Evolutionary conservation across 345 rosid genomes (phyloP).

Genomic region (Durio zibethinus): DNA sequence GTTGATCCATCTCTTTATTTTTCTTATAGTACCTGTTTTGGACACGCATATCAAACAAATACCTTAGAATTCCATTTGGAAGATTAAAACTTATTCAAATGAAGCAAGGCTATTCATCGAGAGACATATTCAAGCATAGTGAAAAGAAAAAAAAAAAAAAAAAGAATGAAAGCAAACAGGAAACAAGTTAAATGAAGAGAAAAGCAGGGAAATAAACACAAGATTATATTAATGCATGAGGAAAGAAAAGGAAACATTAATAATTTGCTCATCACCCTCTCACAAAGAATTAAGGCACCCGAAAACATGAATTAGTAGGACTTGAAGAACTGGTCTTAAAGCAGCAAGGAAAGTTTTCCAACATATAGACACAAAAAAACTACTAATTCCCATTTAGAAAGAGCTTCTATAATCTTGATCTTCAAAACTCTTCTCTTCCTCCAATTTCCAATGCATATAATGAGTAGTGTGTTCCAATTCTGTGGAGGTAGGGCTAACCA

Average conservation of each 20-base stretch:
- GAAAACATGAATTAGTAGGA: not conserved
- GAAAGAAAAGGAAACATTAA: not conserved
- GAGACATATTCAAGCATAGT: not conserved
- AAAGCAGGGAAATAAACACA: not conserved
- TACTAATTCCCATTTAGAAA: not conserved
- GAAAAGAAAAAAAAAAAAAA: not conserved
- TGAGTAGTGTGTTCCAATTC: not conserved
- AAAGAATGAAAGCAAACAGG: not conserved
- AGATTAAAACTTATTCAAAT: not conserved
- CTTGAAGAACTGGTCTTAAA: not conserved
- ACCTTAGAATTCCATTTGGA: not conserved
- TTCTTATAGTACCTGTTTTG: not conserved
- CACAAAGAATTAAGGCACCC: not conserved
- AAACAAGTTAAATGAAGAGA: not conserved
- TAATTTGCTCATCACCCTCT: not conserved
- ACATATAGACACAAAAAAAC: not conserved
- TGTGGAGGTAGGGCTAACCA: not conserved
- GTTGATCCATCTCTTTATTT: not conserved
- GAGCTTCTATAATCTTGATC: not conserved
- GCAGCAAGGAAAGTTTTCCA: not conserved
- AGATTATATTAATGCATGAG: not conserved
- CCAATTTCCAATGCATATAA: not conserved
- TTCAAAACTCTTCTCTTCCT: not conserved
- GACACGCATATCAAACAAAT: not conserved
- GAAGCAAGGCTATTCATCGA: not conserved